Percentiles rank a stretch among this genome's conserved stretches.
Conservation (phyloP, 2,329 filamentous ascomycete species). For the Aspergillus eucalypticola region DNA sequence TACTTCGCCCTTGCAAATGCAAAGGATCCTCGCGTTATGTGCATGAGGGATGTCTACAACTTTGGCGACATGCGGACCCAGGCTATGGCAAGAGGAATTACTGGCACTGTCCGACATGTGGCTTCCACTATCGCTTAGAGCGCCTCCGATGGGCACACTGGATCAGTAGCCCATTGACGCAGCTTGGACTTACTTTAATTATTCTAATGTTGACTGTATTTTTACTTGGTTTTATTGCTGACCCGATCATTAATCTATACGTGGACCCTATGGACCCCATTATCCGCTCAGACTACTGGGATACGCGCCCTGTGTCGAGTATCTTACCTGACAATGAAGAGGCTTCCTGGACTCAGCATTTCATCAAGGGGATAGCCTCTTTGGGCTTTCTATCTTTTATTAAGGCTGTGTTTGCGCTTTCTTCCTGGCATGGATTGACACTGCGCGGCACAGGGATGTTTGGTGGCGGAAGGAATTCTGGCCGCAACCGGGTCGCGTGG, state of each 20-base stretch:
- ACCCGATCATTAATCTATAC: slow-evolving; percentile 88
- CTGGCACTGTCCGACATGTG: slow-evolving; percentile 85
- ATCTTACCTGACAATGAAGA: slow-evolving; percentile 48
- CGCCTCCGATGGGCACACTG: slow-evolving; percentile 73
- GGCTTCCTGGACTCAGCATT: slow-evolving; percentile 76
- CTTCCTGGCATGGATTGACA: slow-evolving; percentile 76
- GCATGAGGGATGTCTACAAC: slow-evolving; percentile 83
- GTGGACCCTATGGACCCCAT: slow-evolving; percentile 72
- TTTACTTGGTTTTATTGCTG: slow-evolving; percentile 83
- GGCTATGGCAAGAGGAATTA: slow-evolving; percentile 66
- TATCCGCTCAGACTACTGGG: slow-evolving; percentile 48
- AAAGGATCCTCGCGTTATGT: slow-evolving; percentile 92
- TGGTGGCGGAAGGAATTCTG: slow-evolving; percentile 59
- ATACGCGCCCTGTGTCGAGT: slow-evolving; percentile 40
- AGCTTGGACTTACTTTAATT: slow-evolving; percentile 68
- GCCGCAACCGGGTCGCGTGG: slow-evolving; percentile 76
- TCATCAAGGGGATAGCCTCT: slow-evolving; percentile 85
- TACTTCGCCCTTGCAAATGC: slow-evolving; percentile 89
- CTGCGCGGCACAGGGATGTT: slow-evolving; percentile 63
- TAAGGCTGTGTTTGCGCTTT: slow-evolving; percentile 74
- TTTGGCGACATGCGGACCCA: slow-evolving; percentile 77
- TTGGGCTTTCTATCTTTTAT: slow-evolving; percentile 82
- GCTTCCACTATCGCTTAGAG: slow-evolving; percentile 76
- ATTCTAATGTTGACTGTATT: slow-evolving; percentile 76
- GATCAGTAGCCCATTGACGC: slow-evolving; percentile 66